Conservation (phyloP, 371 early-diverging fungal species). For the Rhizopus stolonifer region DNA sequence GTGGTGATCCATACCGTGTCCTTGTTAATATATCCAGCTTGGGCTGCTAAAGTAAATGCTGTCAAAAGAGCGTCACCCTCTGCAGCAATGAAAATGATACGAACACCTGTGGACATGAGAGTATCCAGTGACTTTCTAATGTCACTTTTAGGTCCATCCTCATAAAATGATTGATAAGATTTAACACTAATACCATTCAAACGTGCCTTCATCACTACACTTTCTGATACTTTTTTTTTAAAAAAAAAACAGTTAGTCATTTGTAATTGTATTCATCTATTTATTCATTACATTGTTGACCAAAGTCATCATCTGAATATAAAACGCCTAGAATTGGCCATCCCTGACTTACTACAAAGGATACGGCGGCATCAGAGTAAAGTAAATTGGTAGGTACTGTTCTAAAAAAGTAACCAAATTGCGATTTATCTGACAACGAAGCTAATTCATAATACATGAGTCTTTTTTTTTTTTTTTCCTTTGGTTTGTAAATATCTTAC, state of each 20-base stretch:
- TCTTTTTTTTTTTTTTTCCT: not conserved
- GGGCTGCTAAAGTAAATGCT: conserved; percentile 37
- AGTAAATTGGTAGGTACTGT: conserved; percentile 56
- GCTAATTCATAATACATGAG: conserved; percentile 24
- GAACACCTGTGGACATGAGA: conserved; percentile 41
- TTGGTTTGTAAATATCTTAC: conserved; percentile 25
- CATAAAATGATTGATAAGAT: conserved; percentile 48
- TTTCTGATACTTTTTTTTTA: conserved; percentile 46
- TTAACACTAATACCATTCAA: conserved; percentile 40
- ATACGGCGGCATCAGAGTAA: conserved; percentile 52
- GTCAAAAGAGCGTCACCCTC: conserved; percentile 42
- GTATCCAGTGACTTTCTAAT: conserved; percentile 40
- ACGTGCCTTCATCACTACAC: conserved; percentile 41
- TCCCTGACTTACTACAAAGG: conserved; percentile 53
- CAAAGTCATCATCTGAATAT: conserved; percentile 53
- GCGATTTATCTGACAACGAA: conserved; percentile 55
- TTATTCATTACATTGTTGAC: conserved; percentile 45
- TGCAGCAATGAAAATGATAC: conserved; percentile 53
- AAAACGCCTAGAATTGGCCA: conserved; percentile 56
- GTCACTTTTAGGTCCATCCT: conserved; percentile 45
- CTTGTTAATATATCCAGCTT: conserved; percentile 41
- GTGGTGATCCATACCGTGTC: conserved; percentile 43
- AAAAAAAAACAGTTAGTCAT: not conserved
- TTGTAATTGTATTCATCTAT: not conserved
- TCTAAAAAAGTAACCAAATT: conserved; percentile 59